Evolutionary conservation across 352 stramenopile genomes (phyloP).

Genomic region (Pilasporangium apinafurcum): DNA sequence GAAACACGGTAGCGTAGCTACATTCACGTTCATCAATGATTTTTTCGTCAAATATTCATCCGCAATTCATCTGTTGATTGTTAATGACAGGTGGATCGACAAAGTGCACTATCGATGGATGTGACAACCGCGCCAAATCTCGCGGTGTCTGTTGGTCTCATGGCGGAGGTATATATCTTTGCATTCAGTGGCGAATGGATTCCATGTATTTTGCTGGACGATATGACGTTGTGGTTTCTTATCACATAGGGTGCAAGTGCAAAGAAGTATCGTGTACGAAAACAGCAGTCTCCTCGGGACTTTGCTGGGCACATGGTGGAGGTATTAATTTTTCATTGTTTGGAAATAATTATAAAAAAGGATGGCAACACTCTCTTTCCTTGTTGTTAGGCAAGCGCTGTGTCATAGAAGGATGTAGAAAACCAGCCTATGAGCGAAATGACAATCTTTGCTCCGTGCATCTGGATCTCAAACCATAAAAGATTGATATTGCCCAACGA

Average conservation of each 20-base stretch:
- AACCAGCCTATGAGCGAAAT: slow-evolving; percentile 42
- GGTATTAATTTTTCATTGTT: slow-evolving; percentile 18
- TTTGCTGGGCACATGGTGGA: slow-evolving; percentile 79
- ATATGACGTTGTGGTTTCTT: neutral
- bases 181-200: neutral
- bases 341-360: neutral
- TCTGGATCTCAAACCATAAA: slow-evolving; percentile 9
- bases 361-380: too few relatives aligned
- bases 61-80: slow-evolving; percentile 8
- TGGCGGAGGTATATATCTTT: slow-evolving; percentile 36
- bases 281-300: slow-evolving; percentile 67
- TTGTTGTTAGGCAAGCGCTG: slow-evolving; percentile 37
- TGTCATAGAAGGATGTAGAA: slow-evolving; percentile 31
- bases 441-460: slow-evolving; percentile 36
- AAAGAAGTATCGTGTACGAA: slow-evolving; percentile 54
- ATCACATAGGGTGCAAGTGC: slow-evolving; percentile 44
- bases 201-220: neutral
- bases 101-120: slow-evolving; percentile 58
- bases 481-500: too few relatives aligned
- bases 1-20: slow-evolving; percentile 49
- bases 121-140: slow-evolving; percentile 70
- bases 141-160: slow-evolving; percentile 77
- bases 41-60: slow-evolving; percentile 15
- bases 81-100: slow-evolving; percentile 48
- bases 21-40: slow-evolving; percentile 4